Base-by-base conservation (phyloP, 1,284 basidiomycete genomes). In the Cutaneotrichosporon cavernicola region DNA sequence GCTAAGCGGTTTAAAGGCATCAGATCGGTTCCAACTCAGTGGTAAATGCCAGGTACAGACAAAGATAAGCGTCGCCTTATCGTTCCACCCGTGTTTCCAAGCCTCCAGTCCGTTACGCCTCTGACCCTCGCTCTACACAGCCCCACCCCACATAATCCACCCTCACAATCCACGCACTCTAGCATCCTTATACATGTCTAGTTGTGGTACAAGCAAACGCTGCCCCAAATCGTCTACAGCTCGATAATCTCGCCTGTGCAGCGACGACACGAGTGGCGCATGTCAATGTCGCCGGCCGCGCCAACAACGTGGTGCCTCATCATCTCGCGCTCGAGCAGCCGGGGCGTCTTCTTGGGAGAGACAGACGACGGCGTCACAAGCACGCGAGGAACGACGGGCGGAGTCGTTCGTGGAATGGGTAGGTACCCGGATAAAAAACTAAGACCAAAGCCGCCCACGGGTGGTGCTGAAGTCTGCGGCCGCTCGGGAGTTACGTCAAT, bases 171-270 rank as follows among this genome's bases (percentile, higher is more conserved):
- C 34, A 36, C 8, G 34, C 34, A 36, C 22, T 26, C 22, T 31
- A 26, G 49, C 49, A 30, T 51, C 49, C 49, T 51, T 51, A 51
- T 51, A 51, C 49, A 51, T 51, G 49, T 51, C 13, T 26, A 14
- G 49, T 26, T 51, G 49, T 51, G 49, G 49, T 51, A 51, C 49
- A 51, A n/a, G 49, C 22, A 51, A 51, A 31, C 18, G 43, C 43
- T n/a, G 18, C 43, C 51, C 52, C 26, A 36, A 31, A 32, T 36
- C 34, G 21, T 30, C 62, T 66, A 73, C 40, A 75, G 63, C 58
- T 74, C 70, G 21, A 75, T 69, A 11, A 75, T 62, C 51, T 73
- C 70, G 1, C 74, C 74, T 4, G 58, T 52, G 58, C 74, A 75
- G n/a, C 69, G 67, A 40, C 56, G 60, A 61, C 74, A 75, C 55